A percentile compares a stretch with the other conserved stretches of the same genome.
These are phyloP conservation scores for Amanita rubescens DNA, from an alignment of 768 basidiomycete species.

Conservation along the genomic window DNA sequence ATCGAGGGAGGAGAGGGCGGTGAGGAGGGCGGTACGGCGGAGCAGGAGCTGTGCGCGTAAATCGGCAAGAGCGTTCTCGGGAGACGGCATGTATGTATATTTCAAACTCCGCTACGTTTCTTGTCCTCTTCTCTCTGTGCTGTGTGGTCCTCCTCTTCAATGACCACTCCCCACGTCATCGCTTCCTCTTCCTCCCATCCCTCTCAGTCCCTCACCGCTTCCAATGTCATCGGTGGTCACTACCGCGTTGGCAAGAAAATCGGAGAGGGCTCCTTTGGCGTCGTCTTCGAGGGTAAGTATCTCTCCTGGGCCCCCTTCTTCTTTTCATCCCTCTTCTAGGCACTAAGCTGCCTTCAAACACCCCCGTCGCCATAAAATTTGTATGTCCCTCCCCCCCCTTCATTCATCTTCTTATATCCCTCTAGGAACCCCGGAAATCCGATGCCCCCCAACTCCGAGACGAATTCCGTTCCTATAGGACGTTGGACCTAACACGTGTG, in stretches of 20 bases:
- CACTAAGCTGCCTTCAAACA: constrained; percentile 74
- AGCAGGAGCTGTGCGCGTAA: constrained; percentile 16
- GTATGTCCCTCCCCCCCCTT: constrained; percentile 38
- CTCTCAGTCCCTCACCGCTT: constrained; percentile 52
- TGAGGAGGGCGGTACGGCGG: constrained; percentile 23
- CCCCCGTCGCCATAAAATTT: constrained; percentile 96
- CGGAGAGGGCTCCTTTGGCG: constrained; percentile 98
- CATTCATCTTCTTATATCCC: constrained; percentile 8
- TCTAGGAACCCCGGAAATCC: constrained; percentile 90
- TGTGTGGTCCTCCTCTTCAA: constrained; percentile 21
- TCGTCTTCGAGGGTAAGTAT: constrained; percentile 84
- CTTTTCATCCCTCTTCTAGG: constrained; percentile 37
- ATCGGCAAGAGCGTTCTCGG: background rate
- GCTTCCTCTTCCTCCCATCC: constrained; percentile 65
- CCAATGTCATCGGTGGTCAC: constrained; percentile 72
- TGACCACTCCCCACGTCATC: constrained; percentile 82
- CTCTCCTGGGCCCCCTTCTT: constrained; percentile 1
- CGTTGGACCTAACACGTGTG: constrained; percentile 83
- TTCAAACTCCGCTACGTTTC: constrained; percentile 6
- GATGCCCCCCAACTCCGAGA: constrained; percentile 97
- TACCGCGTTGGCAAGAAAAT: constrained; percentile 97
- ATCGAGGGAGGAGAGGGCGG: constrained; percentile 27
- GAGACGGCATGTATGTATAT: background rate
- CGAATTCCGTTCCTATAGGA: constrained; percentile 96
- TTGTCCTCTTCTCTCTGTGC: constrained; percentile 12